These are phyloP conservation scores for Wallacemonas sp. DNA, from an alignment of 208 protist genomes.

Conservation along the genomic window DNA sequence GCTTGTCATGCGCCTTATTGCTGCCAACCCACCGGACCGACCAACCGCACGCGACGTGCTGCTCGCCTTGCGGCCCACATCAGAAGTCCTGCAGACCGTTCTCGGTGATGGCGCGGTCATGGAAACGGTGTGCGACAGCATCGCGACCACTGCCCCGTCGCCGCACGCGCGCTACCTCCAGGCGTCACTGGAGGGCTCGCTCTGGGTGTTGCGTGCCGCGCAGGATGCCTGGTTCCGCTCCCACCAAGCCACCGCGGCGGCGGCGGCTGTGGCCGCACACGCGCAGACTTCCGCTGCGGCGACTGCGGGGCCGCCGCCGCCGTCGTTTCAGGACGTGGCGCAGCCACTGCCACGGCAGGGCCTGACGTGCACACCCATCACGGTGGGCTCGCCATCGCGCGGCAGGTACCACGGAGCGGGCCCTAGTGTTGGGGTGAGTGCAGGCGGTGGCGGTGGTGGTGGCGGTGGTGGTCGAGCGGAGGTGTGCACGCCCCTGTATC, in stretches of 20 bases:
- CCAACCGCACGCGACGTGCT: slow-evolving; percentile 75
- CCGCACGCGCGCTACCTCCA: slow-evolving; percentile 33
- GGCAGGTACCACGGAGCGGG: too few species aligned
- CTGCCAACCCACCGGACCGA: slow-evolving; percentile 52
- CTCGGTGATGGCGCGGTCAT: slow-evolving; percentile 24
- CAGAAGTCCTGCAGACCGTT: slow-evolving; percentile 20
- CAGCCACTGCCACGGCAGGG: too few species aligned
- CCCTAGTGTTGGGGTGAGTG: too few species aligned
- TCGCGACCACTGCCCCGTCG: slow-evolving; percentile 4
- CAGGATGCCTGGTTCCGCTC: slow-evolving; percentile 14
- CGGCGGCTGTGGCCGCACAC: background rate
- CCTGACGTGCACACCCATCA: too few species aligned
- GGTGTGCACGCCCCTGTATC: slow-evolving; percentile 33
- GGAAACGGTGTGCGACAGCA: background rate
- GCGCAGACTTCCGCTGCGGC: background rate
- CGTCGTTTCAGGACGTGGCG: too few species aligned
- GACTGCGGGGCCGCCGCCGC: too few species aligned
- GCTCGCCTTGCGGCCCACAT: slow-evolving; percentile 56
- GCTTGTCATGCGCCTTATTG: slow-evolving; percentile 53
- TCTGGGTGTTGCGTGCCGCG: slow-evolving; percentile 26
- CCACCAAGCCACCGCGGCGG: too few species aligned
- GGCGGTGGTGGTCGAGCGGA: slow-evolving; percentile 18
- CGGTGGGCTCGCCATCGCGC: too few species aligned
- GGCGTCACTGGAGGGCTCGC: slow-evolving; percentile 36
- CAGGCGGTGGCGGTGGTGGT: too few species aligned